phyloP scores from a whole-genome alignment of 148 eudicot genomes.

The Chenopodium quinoa region DNA sequence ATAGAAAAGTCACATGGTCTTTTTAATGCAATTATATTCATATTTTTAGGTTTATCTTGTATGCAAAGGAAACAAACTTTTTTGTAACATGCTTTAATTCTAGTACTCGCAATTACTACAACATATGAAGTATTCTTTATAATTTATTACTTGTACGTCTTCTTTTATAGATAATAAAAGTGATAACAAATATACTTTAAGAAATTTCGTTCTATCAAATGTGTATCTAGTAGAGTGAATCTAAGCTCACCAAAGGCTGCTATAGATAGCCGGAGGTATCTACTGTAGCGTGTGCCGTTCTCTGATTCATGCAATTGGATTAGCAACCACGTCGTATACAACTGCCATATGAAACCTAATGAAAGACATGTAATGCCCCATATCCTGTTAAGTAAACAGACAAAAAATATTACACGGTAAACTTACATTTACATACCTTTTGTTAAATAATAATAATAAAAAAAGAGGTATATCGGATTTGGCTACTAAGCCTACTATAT shows the following conservation, averaged over 20 bases:
- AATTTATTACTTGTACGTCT: too few relatives aligned
- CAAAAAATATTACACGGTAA: too few relatives aligned
- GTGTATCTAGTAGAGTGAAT: background rate
- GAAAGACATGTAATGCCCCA: conserved; percentile 61
- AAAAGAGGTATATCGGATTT: too few relatives aligned
- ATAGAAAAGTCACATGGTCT: background rate
- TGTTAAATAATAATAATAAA: too few relatives aligned
- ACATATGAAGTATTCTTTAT: too few relatives aligned
- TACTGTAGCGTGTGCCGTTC: conserved; percentile 64
- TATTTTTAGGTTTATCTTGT: background rate
- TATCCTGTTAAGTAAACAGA: conserved; percentile 38
- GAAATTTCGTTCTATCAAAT: too few relatives aligned
- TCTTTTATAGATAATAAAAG: too few relatives aligned
- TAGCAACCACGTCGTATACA: conserved; percentile 74
- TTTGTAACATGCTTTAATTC: background rate
- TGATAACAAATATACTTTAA: too few relatives aligned
- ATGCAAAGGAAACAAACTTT: conserved; percentile 18
- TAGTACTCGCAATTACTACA: too few relatives aligned
- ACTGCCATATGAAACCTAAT: conserved; percentile 70
- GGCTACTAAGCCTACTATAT: too few relatives aligned
- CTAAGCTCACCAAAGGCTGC: conserved; percentile 69
- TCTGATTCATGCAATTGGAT: conserved; percentile 68
- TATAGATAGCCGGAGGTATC: conserved; percentile 75
- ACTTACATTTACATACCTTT: too few relatives aligned
- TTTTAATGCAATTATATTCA: background rate